Evolutionary conservation across 139 green algal species (phyloP), one percentile per base, ranked within the genome.

Genomic region (Picochlorum sp.): DNA sequence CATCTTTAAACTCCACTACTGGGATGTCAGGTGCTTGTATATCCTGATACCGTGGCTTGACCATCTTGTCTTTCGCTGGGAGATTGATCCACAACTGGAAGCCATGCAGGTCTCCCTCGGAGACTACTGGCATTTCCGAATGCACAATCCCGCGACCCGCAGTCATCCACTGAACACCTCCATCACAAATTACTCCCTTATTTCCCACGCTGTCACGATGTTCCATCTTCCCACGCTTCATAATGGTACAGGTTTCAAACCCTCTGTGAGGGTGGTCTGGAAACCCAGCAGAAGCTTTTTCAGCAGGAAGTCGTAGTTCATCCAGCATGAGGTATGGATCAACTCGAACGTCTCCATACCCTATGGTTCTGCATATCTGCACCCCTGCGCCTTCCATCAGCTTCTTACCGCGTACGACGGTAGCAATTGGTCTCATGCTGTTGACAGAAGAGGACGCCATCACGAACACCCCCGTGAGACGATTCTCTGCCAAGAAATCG

Each of bases 31-130:
- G 44, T 1, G 79, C 72, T 70, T 92, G 84, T 56, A 90, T 85
- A 71, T 94, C 89, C 56, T 95, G 87, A 16, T 65, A 72, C 34
- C 72, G 44, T 3, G 87, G 87, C 77, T 92, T 90, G 44, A 75
- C 69, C 86, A 96, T 91, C 79, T 96, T 95, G 72, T 95, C 76
- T 68, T 89, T 89, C 18, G 71, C 69, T 3, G 88, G 82, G 56
- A 95, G 80, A 72, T 93, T 94, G 66, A 93, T 88, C 87, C 88
- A 96, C 47, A 96, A 76, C 82, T 96, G 89, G 67, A 95, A 96
- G 44, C 87, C 89, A 66, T 83, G 84, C 37, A 95, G 75, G 7
- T 83, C 65, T 28, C 87, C 87, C 0, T 79, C 47, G 1, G 73
- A 82, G 2, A 75, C 45, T 20, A 65, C 80, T 67, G 44, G 85